Evolutionary conservation across 768 basidiomycete genomes (phyloP).

Genomic region (Amanita pseudoporphyria): DNA sequence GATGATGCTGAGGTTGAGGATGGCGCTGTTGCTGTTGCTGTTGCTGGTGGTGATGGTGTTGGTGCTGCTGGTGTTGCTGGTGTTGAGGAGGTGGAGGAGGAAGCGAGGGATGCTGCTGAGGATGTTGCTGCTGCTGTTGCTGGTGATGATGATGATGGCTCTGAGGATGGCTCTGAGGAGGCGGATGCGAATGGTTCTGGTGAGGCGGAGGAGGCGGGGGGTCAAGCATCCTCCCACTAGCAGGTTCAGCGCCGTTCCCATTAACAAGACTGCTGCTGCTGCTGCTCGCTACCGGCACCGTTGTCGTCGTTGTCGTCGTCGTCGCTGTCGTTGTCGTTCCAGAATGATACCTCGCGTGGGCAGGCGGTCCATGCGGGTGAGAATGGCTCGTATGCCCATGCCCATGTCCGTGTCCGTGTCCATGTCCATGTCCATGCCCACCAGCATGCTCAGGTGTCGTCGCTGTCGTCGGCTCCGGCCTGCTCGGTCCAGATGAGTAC

Average conservation of each 20-base stretch:
- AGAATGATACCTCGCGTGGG: neutral
- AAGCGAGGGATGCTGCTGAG: conserved; percentile 11
- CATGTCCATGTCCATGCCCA: neutral
- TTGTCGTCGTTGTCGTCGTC: too few species aligned
- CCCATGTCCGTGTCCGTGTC: neutral
- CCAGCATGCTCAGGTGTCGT: neutral
- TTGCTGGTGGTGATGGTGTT: conserved; percentile 10
- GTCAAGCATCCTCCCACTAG: neutral
- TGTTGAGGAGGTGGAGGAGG: conserved; percentile 16
- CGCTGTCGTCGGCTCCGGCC: conserved; percentile 4
- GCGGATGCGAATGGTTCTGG: conserved; percentile 16
- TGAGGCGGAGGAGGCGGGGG: conserved; percentile 17
- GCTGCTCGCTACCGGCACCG: too few species aligned
- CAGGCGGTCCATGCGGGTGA: neutral
- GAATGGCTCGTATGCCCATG: neutral
- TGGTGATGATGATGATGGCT: conserved; percentile 10
- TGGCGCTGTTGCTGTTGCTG: conserved; percentile 7
- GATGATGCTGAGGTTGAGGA: neutral
- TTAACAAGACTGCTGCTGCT: conserved; percentile 8
- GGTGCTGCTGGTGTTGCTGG: conserved; percentile 7
- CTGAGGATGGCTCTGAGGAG: conserved; percentile 11
- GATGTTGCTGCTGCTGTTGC: conserved; percentile 17
- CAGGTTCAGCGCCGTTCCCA: conserved; percentile 5
- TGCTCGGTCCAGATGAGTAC: conserved; percentile 1
- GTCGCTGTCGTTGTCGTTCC: neutral